These are phyloP conservation scores for Solanum bulbocastanum DNA, from an alignment of 257 asterid species.

Conservation along the genomic window DNA sequence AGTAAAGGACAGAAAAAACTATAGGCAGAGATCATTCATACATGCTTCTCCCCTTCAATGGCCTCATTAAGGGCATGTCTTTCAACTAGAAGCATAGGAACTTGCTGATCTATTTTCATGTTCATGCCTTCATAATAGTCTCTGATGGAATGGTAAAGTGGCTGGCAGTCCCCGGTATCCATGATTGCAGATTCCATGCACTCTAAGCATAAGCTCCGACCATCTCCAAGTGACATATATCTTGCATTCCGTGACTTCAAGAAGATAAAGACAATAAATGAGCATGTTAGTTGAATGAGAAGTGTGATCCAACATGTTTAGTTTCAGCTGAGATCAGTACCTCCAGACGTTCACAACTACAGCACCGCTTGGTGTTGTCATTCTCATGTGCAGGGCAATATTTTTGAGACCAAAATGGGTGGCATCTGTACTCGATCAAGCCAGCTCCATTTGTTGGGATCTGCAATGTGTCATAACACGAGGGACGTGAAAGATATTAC, in stretches of 20 bases:
- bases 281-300: neutral
- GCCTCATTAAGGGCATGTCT: constrained; percentile 97
- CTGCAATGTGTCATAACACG: constrained; percentile 25
- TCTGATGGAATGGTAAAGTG: constrained; percentile 81
- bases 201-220: constrained; percentile 88
- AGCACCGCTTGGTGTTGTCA: constrained; percentile 88
- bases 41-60: constrained; percentile 92
- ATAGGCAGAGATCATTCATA: constrained; percentile 12
- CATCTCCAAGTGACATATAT: constrained; percentile 76
- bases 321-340: constrained; percentile 10
- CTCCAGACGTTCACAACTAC: constrained; percentile 98
- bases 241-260: constrained; percentile 56
- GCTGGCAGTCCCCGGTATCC: constrained; percentile 96
- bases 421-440: constrained; percentile 86
- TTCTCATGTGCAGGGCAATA: constrained; percentile 93
- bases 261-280: neutral
- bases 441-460: constrained; percentile 87
- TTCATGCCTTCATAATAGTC: constrained; percentile 97
- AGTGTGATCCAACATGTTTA: neutral
- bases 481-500: neutral
- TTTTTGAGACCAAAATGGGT: constrained; percentile 97
- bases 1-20: neutral
- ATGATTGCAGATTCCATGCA: constrained; percentile 96
- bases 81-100: constrained; percentile 96
- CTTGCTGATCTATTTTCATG: constrained; percentile 84